Base-by-base conservation (phyloP, 129 eudicot species). In the Escallonia herrerae region DNA sequence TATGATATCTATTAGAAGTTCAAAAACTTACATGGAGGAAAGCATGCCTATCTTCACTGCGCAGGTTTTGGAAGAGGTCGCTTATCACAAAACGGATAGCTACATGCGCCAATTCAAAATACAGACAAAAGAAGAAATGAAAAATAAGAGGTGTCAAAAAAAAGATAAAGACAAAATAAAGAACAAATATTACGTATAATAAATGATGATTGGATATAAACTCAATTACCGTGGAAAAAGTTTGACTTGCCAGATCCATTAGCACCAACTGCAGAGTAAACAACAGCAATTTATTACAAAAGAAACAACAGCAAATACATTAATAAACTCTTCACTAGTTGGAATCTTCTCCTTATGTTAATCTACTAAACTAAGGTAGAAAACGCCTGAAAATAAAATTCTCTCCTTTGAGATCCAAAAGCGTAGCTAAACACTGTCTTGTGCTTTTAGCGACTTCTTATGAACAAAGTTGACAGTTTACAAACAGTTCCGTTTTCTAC, bases 181-280 rank as follows among this genome's bases (percentile, higher is more conserved):
- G 13, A 11, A 53, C 49, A 5, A 45, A 45, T 5, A 8, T 5
- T 3, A 45, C 10, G 61, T 14, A 46, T 3, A 14, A 45, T 55
- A 67, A 56, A 43, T 22, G 22, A 67, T 11, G 38, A 6, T n/a
- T 51, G 43, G 12, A 51, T 58, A 4, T 67, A 40, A 48, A 42
- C 40, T 47, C 46, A 52, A 75, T 51, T 74, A 94, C 99, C 99
- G 68, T 84, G 93, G 74, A 94, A 94, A 77, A 94, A 94, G 72
- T 86, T 89, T 37, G 99, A 94, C 77, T 94, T 94, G 37, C 99
- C 99, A 71, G 97, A 94, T 60, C 99, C 99, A 80, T 94, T 94
- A 44, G 99, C 97, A 58, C 99, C 99, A 82, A 94, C 99, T 94
- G 94, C 86, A 80, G 8, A 15, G 52, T n/a, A 65, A 33, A 61